These are phyloP conservation scores for Pseudogymnoascus pannorum DNA, from an alignment of 2,329 filamentous ascomycete species.

Conservation along the genomic window DNA sequence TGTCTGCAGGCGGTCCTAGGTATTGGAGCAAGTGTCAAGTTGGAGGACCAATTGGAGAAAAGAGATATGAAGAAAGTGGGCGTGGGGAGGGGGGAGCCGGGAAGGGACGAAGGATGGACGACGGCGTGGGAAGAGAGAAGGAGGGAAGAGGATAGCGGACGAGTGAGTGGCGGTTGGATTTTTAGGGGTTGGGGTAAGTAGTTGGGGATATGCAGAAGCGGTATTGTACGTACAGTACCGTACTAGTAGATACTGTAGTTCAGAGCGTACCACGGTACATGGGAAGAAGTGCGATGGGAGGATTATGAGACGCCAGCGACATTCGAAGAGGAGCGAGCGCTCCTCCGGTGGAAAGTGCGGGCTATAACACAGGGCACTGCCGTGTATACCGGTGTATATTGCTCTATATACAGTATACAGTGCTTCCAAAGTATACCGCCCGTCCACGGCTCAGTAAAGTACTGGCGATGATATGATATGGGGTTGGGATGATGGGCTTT, in stretches of 20 bases:
- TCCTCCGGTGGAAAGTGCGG: not conserved
- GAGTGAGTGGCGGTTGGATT: not conserved
- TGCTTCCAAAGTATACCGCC: not conserved
- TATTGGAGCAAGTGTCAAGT: conserved; percentile 1
- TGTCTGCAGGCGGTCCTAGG: not conserved
- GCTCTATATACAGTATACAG: not conserved
- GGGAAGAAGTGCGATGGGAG: not conserved
- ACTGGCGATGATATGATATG: too few relatives aligned
- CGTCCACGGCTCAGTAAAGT: not conserved
- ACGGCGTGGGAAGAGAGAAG: not conserved
- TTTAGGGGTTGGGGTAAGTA: not conserved
- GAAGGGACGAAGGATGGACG: not conserved
- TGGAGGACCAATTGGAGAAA: not conserved
- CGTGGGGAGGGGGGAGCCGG: not conserved
- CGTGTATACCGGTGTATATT: not conserved
- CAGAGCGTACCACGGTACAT: not conserved
- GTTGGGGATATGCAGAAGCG: not conserved
- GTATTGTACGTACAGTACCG: not conserved
- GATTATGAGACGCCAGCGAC: not conserved
- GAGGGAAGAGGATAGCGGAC: not conserved
- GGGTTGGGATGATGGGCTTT: not conserved
- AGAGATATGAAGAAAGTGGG: conserved; percentile 2
- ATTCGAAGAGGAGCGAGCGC: not conserved
- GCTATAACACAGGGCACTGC: not conserved
- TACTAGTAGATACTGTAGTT: not conserved